These are phyloP conservation scores for Aspergillus cejpii DNA, from an alignment of 2,329 filamentous ascomycete species.

Conservation along the genomic window DNA sequence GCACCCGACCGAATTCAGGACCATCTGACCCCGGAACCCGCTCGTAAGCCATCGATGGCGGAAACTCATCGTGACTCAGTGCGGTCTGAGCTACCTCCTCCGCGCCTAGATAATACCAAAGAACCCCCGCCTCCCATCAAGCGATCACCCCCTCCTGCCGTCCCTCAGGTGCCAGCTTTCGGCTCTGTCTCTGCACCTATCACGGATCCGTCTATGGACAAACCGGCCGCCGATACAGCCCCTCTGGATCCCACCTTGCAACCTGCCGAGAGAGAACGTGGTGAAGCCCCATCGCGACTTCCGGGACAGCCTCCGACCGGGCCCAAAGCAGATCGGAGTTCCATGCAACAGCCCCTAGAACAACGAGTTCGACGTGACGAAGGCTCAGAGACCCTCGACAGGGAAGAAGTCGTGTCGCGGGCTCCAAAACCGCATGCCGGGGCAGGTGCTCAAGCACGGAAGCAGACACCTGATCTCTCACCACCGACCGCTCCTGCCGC, in stretches of 20 bases:
- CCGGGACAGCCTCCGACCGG: conserved; percentile 38
- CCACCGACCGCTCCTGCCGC: conserved; percentile 35
- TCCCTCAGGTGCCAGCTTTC: conserved; percentile 41
- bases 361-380: conserved; percentile 22
- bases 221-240: conserved; percentile 13
- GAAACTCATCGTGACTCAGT: conserved; percentile 31
- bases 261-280: conserved; percentile 21
- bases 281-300: conserved; percentile 16
- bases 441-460: conserved; percentile 14
- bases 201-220: conserved; percentile 18
- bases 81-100: conserved; percentile 21
- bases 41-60: conserved; percentile 21
- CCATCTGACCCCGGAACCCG: conserved; percentile 18
- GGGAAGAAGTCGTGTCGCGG: conserved; percentile 24
- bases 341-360: conserved; percentile 21
- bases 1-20: conserved; percentile 23
- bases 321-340: conserved; percentile 39
- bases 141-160: conserved; percentile 35
- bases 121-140: conserved; percentile 24
- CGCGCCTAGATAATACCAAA: conserved; percentile 25
- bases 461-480: conserved; percentile 25
- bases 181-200: conserved; percentile 33
- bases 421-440: conserved; percentile 16
- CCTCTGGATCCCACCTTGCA: conserved; percentile 3
- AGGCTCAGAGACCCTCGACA: conserved; percentile 16